Evolutionary conservation across 768 basidiomycete species (phyloP).

Genomic region (Tulasnella sp.): DNA sequence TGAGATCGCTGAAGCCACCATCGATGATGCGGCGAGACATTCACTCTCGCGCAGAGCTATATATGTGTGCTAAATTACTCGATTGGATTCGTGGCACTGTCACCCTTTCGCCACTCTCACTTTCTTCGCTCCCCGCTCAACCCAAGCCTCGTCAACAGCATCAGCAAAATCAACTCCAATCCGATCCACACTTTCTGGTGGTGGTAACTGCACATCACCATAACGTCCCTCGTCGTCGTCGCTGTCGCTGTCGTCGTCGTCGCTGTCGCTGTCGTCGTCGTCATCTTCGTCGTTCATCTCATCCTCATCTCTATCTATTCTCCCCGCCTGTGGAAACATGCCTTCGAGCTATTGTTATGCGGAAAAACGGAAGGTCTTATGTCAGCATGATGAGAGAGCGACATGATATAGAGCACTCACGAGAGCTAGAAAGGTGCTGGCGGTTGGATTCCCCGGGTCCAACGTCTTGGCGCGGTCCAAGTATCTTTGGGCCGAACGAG

Average conservation of each 20-base stretch:
- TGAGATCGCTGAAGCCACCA: neutral
- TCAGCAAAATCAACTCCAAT: neutral
- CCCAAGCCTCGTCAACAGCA: neutral
- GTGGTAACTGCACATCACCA: neutral
- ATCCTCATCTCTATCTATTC: neutral
- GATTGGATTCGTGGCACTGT: no score
- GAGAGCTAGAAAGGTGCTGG: conserved; percentile 44
- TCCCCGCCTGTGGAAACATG: neutral
- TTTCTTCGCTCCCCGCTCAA: neutral
- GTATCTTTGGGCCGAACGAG: conserved; percentile 51
- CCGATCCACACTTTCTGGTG: neutral
- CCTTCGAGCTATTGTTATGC: neutral
- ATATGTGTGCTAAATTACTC: neutral
- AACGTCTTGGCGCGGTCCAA: conserved; percentile 52
- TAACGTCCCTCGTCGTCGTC: neutral
- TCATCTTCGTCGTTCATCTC: neutral
- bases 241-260: neutral
- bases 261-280: neutral
- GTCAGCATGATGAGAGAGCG: neutral
- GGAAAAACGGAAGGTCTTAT: neutral
- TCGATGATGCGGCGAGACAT: neutral
- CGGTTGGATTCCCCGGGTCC: conserved; percentile 47
- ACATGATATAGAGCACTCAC: conserved; percentile 29
- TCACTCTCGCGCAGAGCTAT: neutral
- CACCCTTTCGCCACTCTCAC: neutral